Evolutionary conservation across 257 asterid species (phyloP), one percentile per base, ranked within the genome.

Genomic region (Linaria vulgaris): DNA sequence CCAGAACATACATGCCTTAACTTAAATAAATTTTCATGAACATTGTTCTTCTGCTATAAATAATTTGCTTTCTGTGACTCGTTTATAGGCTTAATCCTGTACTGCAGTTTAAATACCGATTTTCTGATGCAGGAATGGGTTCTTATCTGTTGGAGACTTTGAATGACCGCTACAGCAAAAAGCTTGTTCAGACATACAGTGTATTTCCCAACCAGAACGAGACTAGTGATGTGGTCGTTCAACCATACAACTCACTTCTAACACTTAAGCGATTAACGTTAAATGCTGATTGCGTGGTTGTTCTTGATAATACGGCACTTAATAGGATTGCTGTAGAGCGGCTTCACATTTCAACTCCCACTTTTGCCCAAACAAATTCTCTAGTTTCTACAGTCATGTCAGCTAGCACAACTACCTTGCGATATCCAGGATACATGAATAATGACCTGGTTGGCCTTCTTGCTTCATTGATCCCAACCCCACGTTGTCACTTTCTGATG

Each of bases 381-480:
- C 79, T 90, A 63, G 99, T 94, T 73, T 94, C 99, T 58, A 94
- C 99, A 53, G 99, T 94, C 59, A 94, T 94, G 97, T 90, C 97
- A 49, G 99, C 99, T 55, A 94, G 99, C 78, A 94, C 99, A 37
- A 94, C 99, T 27, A 94, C 99, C 15, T 72, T 94, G 67, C 88
- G 99, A 5, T 94, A 94, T 79, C 97, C 97, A 43, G 99, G 99
- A 72, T 94, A 94, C 72, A 94, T 94, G 99, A 94, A 94, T 70
- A 94, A 94, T 72, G 99, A 94, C 78, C 87, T 94, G 81, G 99
- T 94, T 72, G 99, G 99, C 72, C 97, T 94, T 39, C 99, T 94
- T 73, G 95, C 99, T 77, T 94, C 99, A 45, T 74, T 94, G 83
- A 87, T 94, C 76, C 99, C 99, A 13, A 94, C 99, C 50, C 99